Evolutionary conservation across 208 protist species (phyloP), one percentile per base, ranked within the genome.

Genomic region (Acanthamoeba quina): DNA sequence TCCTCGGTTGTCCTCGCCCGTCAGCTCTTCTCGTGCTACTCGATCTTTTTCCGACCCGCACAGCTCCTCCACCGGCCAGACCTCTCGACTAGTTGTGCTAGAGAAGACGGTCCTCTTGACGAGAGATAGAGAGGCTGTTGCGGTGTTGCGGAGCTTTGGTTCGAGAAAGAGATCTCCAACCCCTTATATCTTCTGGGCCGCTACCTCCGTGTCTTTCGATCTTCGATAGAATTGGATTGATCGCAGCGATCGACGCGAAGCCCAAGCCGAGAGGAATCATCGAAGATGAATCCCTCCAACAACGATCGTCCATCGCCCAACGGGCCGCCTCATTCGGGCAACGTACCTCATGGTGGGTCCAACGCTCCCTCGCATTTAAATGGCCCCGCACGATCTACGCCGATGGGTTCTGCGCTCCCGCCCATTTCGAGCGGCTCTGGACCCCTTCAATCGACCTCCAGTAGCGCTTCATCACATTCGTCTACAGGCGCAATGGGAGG

Each of bases 171-270:
- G 24, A 70, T 29, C 13, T 0, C 26, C 17, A 9, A 9, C 37
- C 70, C 49, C 31, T 11, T 52, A 49, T 47, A 5, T 19, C 6
- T n/a, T 62, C 56, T 62, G 56, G 56, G 15, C 24, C 7, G 24
- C 70, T 31, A 52, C 70, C 70, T 78, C 70, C 37, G 37, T 49
- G 70, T 49, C 41, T 78, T 78, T 78, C 70, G 29, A 78, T 78
- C 70, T 78, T 78, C 70, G 70, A 49, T 78, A 26, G 70, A 49
- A 49, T 78, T 78, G 37, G 41, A 78, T 78, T 78, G 70, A 78
- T 78, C 41, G 29, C 70, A 78, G 41, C 70, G 70, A 78, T 78
- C 70, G 37, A 49, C 70, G 31, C 70, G 70, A 21, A 49, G 31
- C 15, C 21, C 24, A n/a, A 21, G 41, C 2, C 21, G 58, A 15